phyloP scores from a whole-genome alignment of 2,329 filamentous ascomycete genomes.

The Elsinoe batatas region DNA sequence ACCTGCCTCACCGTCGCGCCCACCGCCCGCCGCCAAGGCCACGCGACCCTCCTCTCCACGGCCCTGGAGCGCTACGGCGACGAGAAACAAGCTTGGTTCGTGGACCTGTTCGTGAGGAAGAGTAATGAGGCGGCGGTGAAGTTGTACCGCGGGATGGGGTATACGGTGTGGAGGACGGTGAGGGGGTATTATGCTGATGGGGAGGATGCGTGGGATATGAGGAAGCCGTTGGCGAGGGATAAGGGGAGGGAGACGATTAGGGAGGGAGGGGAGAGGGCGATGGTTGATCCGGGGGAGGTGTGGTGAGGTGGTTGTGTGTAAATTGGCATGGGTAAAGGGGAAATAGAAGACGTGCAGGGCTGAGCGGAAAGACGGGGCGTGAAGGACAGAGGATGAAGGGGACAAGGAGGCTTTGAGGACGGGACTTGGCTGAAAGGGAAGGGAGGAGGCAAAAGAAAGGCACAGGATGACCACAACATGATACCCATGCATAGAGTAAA shows the following conservation, averaged over 20 bases:
- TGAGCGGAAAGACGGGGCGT: neutral
- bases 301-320: slow-evolving; percentile 49
- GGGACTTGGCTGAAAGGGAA: neutral
- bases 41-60: slow-evolving; percentile 73
- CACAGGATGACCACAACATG: neutral
- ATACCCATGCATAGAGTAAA: neutral
- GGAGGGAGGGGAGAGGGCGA: slow-evolving; percentile 66
- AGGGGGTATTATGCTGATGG: slow-evolving; percentile 91
- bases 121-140: slow-evolving; percentile 80
- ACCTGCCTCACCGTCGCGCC: slow-evolving; percentile 91
- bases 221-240: slow-evolving; percentile 80
- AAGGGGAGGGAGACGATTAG: slow-evolving; percentile 64
- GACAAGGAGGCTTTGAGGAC: neutral
- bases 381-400: neutral
- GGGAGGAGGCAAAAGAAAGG: neutral
- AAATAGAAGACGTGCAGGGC: neutral
- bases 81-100: slow-evolving; percentile 80
- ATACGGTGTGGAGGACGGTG: slow-evolving; percentile 80
- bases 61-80: slow-evolving; percentile 76
- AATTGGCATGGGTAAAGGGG: too few species aligned
- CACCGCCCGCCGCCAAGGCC: slow-evolving; percentile 71
- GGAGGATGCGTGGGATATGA: slow-evolving; percentile 96
- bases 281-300: slow-evolving; percentile 75
- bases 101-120: slow-evolving; percentile 84
- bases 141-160: slow-evolving; percentile 86